These are phyloP conservation scores for Komagataella populi DNA, from an alignment of 805 yeast species.

Conservation along the genomic window DNA sequence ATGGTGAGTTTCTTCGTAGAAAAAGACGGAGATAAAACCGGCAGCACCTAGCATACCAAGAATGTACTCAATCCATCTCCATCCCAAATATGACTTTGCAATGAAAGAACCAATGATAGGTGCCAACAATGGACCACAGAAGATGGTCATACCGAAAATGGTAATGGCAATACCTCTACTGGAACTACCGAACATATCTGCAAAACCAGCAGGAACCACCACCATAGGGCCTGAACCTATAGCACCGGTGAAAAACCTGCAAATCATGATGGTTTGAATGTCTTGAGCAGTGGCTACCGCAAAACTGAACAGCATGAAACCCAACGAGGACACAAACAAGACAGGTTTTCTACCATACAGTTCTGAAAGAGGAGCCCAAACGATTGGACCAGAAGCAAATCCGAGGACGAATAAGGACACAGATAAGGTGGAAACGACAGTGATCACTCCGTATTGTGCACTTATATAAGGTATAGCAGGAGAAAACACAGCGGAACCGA, in stretches of 20 bases:
- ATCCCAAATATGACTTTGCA: constrained; percentile 45
- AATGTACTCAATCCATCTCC: constrained; percentile 70
- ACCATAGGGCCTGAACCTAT: constrained; percentile 79
- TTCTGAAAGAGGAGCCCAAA: constrained; percentile 88
- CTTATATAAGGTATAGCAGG: constrained; percentile 38
- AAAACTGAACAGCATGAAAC: constrained; percentile 46
- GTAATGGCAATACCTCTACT: constrained; percentile 68
- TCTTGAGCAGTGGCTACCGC: constrained; percentile 73
- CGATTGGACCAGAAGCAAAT: constrained; percentile 82
- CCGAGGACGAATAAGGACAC: constrained; percentile 81
- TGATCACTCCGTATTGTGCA: constrained; percentile 42
- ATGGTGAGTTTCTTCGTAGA: constrained; percentile 57
- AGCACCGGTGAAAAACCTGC: constrained; percentile 71
- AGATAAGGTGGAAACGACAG: constrained; percentile 60
- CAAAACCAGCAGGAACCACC: constrained; percentile 76
- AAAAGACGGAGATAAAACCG: constrained; percentile 25
- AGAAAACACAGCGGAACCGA: constrained; percentile 80
- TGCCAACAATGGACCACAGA: constrained; percentile 69
- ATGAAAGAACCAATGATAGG: constrained; percentile 71
- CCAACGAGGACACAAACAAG: constrained; percentile 39
- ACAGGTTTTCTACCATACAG: constrained; percentile 58
- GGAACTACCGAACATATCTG: constrained; percentile 59
- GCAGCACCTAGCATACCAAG: constrained; percentile 47
- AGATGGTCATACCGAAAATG: constrained; percentile 59
- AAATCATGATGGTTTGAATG: constrained; percentile 60